These are phyloP conservation scores for Podospora pseudopauciseta DNA, from an alignment of 495 filamentous ascomycete genomes.

Conservation along the genomic window DNA sequence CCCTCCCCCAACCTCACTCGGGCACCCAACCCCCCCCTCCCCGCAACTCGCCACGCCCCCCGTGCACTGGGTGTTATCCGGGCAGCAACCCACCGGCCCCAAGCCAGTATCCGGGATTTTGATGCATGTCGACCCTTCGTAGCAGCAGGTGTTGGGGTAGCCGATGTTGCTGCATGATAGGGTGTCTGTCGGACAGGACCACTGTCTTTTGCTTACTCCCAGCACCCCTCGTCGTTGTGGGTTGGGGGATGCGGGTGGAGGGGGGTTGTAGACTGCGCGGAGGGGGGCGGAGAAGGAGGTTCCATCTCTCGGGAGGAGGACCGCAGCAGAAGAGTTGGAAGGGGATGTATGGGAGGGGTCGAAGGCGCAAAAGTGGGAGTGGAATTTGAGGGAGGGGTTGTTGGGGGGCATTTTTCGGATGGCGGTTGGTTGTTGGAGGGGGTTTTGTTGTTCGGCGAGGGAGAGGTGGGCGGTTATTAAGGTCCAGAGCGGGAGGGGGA, in stretches of 20 bases:
- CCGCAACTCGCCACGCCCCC: constrained; percentile 61
- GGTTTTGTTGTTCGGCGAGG: constrained; percentile 19
- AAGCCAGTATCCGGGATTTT: constrained; percentile 67
- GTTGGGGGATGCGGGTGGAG: constrained; percentile 24
- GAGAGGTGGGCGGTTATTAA: constrained; percentile 41
- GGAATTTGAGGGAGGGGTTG: constrained; percentile 86
- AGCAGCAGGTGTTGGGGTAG: constrained; percentile 75
- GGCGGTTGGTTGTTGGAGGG: constrained; percentile 38
- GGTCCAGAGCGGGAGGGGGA: constrained; percentile 50
- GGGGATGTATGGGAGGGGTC: background rate
- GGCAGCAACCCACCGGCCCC: constrained; percentile 85
- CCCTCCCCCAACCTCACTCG: constrained; percentile 67
- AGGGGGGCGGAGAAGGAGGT: constrained; percentile 30
- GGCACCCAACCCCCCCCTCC: constrained; percentile 62
- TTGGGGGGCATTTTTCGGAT: constrained; percentile 75
- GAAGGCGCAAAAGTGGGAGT: constrained; percentile 56
- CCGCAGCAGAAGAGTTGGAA: constrained; percentile 22
- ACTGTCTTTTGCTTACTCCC: constrained; percentile 50
- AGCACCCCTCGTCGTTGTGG: background rate
- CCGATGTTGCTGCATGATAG: constrained; percentile 62
- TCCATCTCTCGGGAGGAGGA: constrained; percentile 25
- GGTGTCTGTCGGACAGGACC: constrained; percentile 72
- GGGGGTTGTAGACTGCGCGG: constrained; percentile 36
- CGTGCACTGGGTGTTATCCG: constrained; percentile 62
- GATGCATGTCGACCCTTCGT: constrained; percentile 61